Conservation (phyloP, 2,329 filamentous ascomycete genomes). For the Talaromyces islandicus region DNA sequence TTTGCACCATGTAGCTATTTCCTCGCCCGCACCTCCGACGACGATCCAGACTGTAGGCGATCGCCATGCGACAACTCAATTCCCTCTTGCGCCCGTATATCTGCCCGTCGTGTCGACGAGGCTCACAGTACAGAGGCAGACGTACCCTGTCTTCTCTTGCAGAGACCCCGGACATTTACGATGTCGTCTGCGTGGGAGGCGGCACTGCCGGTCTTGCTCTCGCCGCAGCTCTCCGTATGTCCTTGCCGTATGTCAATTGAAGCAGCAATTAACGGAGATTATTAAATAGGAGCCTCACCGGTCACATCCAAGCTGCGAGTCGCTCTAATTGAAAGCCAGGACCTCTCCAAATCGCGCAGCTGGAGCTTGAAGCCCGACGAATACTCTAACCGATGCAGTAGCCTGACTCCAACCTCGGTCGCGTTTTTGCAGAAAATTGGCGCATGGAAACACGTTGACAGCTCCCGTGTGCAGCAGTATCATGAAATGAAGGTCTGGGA, state of each 20-base stretch:
- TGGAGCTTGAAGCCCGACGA: constrained; percentile 61
- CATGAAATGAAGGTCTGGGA: constrained; percentile 99
- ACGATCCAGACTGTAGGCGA: constrained; percentile 8
- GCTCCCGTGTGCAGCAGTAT: constrained; percentile 73
- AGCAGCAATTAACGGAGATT: not conserved
- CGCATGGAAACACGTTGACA: constrained; percentile 72
- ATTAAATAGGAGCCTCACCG: constrained; percentile 62
- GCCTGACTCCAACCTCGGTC: constrained; percentile 83
- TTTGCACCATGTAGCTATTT: not conserved
- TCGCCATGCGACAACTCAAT: constrained; percentile 2
- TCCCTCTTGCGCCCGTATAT: constrained; percentile 31
- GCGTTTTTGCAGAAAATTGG: constrained; percentile 76
- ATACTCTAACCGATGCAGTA: constrained; percentile 94
- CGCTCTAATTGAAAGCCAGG: constrained; percentile 85
- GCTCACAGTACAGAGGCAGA: constrained; percentile 15
- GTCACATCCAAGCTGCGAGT: constrained; percentile 71
- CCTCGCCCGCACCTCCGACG: not conserved
- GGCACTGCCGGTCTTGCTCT: constrained; percentile 85
- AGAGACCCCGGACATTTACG: constrained; percentile 66
- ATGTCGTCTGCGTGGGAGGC: constrained; percentile 86
- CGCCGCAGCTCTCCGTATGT: constrained; percentile 66
- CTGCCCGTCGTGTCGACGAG: constrained; percentile 34
- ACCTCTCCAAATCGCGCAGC: constrained; percentile 62
- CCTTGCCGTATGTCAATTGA: not conserved
- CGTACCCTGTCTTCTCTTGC: constrained; percentile 28